A percentile compares a stretch with the other conserved stretches of the same genome.
Evolutionary conservation across 495 filamentous ascomycete species (phyloP).

Genomic region (Entonaema liquescens): DNA sequence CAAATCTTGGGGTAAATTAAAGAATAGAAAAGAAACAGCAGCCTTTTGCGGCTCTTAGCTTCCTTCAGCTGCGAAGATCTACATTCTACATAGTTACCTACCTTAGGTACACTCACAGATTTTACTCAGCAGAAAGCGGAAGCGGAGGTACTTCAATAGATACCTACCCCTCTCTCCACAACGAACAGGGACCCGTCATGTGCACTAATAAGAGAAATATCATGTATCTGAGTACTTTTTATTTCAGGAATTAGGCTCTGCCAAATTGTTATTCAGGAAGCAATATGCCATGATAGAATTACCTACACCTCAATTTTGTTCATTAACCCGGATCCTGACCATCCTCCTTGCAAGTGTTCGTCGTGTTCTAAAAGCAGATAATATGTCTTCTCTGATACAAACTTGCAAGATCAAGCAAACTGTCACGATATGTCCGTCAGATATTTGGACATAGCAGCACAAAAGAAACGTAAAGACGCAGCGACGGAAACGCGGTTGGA

Average conservation of each 20-base stretch:
- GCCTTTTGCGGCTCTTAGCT: neutral
- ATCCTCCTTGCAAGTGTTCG: constrained; percentile 9
- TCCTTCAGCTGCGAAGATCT: neutral
- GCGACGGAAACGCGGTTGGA: neutral
- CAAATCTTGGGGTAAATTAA: constrained; percentile 1
- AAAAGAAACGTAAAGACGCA: constrained; percentile 15
- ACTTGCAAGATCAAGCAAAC: constrained; percentile 27
- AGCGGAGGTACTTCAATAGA: neutral
- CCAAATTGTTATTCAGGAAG: constrained; percentile 8
- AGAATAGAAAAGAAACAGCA: neutral
- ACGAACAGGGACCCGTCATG: too few relatives aligned
- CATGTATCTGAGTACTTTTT: too few relatives aligned
- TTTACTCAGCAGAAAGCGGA: too few relatives aligned
- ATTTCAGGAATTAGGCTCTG: constrained; percentile 4
- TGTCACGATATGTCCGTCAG: constrained; percentile 6
- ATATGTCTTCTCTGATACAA: constrained; percentile 9
- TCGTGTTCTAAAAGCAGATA: constrained; percentile 22
- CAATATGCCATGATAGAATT: constrained; percentile 21
- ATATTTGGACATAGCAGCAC: constrained; percentile 10
- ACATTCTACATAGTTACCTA: too few relatives aligned
- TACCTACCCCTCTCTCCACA: neutral
- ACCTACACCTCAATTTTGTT: constrained; percentile 12
- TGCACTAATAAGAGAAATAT: too few relatives aligned
- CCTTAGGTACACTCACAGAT: too few relatives aligned
- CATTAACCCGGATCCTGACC: constrained; percentile 2